Percentiles rank a stretch among this genome's conserved stretches.
phyloP scores from a whole-genome alignment of 192 early-diverging fungal genomes.

The Ambispora gerdemannii region DNA sequence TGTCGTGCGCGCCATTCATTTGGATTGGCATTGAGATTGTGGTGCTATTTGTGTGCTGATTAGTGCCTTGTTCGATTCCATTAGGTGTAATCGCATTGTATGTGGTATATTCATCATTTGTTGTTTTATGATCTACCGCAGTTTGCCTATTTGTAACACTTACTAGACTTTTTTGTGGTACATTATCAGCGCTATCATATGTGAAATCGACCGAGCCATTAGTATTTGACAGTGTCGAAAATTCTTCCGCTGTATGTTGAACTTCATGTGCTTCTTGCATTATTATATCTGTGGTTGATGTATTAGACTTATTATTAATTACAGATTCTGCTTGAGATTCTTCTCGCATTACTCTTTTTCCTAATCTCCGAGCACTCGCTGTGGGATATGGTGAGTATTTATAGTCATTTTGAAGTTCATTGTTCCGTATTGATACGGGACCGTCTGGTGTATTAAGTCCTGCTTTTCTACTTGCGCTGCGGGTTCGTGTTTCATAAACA shows the following conservation, averaged over 20 bases:
- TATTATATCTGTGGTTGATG: not conserved
- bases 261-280: not conserved
- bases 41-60: not conserved
- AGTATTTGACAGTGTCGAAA: not conserved
- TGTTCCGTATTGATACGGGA: not conserved
- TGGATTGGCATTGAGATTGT: not conserved
- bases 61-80: not conserved
- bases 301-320: not conserved
- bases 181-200: not conserved
- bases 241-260: not conserved
- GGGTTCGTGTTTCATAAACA: conserved; percentile 7
- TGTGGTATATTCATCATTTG: not conserved
- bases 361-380: not conserved
- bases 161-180: not conserved
- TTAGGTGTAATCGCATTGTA: not conserved
- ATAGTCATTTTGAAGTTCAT: not conserved
- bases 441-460: not conserved
- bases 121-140: not conserved
- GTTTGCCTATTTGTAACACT: not conserved
- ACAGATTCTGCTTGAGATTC: not conserved
- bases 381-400: not conserved
- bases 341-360: not conserved
- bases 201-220: not conserved
- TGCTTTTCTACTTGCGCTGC: conserved; percentile 4
- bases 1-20: not conserved